phyloP scores from a whole-genome alignment of 1,139 yeast species.

The Pichia sorboxylosa region DNA sequence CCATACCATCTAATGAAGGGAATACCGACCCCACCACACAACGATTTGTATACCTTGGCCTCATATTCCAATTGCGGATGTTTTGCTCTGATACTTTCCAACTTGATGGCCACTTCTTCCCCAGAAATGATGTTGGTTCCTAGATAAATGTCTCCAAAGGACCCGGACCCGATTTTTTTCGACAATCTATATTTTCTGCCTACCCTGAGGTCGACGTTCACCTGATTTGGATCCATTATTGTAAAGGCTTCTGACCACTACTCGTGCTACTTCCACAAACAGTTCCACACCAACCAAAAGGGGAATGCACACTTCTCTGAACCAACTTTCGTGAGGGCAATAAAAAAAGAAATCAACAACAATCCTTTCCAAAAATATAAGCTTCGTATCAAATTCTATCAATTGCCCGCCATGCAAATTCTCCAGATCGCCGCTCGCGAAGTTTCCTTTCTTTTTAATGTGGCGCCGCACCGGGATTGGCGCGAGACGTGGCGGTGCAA shows the following conservation, averaged over 20 bases:
- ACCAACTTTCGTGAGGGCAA: too few species aligned
- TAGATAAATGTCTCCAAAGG: constrained; percentile 92
- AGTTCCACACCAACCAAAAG: too few species aligned
- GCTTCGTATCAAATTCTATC: not conserved
- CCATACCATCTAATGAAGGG: constrained; percentile 98
- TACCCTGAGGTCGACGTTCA: constrained; percentile 46
- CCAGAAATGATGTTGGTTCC: constrained; percentile 87
- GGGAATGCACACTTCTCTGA: too few species aligned
- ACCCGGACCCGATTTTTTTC: constrained; percentile 93
- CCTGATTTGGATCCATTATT: constrained; percentile 12
- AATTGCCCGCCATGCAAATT: not conserved
- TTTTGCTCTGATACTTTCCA: constrained; percentile 81
- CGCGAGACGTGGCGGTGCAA: too few species aligned
- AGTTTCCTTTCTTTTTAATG: too few species aligned
- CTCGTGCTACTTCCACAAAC: too few species aligned
- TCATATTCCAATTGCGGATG: constrained; percentile 97
- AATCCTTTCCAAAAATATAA: too few species aligned
- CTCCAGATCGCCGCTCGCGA: not conserved
- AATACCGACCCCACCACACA: constrained; percentile 95
- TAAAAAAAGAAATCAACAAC: too few species aligned
- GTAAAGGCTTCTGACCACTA: too few species aligned
- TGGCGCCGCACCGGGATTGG: too few species aligned
- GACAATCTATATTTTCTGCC: constrained; percentile 94
- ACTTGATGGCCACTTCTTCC: constrained; percentile 93
- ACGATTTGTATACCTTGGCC: constrained; percentile 86